Evolutionary conservation across 257 asterid species (phyloP).

Genomic region (Nicotiana otophora): DNA sequence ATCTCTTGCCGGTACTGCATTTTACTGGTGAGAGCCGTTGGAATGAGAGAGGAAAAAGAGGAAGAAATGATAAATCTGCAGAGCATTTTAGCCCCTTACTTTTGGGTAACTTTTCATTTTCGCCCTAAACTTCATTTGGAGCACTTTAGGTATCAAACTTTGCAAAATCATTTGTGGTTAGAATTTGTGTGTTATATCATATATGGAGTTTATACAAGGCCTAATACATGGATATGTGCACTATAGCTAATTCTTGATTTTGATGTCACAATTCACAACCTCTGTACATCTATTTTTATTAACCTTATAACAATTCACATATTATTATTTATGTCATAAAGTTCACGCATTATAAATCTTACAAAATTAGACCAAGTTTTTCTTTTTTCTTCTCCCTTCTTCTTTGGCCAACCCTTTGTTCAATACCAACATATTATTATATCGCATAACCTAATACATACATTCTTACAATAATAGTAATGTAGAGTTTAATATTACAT

Average conservation of each 20-base stretch:
- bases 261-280: no score
- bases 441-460: no score
- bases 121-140: not conserved
- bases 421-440: not conserved
- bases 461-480: no score
- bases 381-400: no score
- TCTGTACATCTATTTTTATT: no score
- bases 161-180: not conserved
- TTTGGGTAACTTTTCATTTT: not conserved
- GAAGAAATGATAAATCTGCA: not conserved
- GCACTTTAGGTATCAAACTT: not conserved
- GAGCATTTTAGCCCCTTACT: not conserved
- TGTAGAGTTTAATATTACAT: no score
- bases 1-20: constrained; percentile 26
- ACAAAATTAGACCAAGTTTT: no score
- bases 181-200: not conserved
- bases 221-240: no score
- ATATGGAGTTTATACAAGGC: no score
- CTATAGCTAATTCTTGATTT: no score
- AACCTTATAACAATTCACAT: no score
- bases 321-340: not conserved
- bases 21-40: not conserved
- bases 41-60: not conserved
- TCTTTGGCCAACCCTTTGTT: not conserved
- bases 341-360: not conserved